A percentile compares a stretch with the other conserved stretches of the same genome.
Conservation (phyloP, 371 early-diverging fungal species). For the Mucor mucedo region DNA sequence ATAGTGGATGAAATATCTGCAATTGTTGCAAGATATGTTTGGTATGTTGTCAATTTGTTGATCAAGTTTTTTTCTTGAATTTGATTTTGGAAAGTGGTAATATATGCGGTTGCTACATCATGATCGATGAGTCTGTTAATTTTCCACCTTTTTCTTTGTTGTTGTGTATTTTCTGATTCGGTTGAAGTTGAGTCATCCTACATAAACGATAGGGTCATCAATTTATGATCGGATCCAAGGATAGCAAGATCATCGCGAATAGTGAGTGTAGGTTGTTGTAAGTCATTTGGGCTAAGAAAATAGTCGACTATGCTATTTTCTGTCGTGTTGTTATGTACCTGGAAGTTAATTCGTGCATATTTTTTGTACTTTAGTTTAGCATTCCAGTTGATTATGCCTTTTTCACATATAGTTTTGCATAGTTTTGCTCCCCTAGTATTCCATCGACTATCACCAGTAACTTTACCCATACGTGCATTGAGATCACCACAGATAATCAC, state of each 20-base stretch:
- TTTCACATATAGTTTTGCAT: not conserved
- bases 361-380: not conserved
- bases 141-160: conserved; percentile 2
- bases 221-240: conserved; percentile 1
- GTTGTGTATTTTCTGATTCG: not conserved
- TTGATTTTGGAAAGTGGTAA: too few species aligned
- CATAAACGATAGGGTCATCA: not conserved
- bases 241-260: not conserved
- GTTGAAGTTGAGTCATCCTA: not conserved
- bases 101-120: too few species aligned
- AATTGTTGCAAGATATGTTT: not conserved
- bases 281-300: not conserved
- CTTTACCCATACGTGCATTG: conserved; percentile 6
- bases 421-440: conserved; percentile 2
- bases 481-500: conserved; percentile 12
- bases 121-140: not conserved
- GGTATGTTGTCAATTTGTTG: too few species aligned
- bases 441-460: conserved; percentile 1
- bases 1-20: not conserved
- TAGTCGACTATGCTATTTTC: conserved; percentile 3
- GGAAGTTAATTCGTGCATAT: not conserved
- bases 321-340: not conserved
- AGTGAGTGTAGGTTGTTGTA: not conserved
- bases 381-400: not conserved
- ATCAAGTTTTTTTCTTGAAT: too few species aligned